Evolutionary conservation across 1,284 basidiomycete species (phyloP).

Genomic region (Sporisorium reilianum): DNA sequence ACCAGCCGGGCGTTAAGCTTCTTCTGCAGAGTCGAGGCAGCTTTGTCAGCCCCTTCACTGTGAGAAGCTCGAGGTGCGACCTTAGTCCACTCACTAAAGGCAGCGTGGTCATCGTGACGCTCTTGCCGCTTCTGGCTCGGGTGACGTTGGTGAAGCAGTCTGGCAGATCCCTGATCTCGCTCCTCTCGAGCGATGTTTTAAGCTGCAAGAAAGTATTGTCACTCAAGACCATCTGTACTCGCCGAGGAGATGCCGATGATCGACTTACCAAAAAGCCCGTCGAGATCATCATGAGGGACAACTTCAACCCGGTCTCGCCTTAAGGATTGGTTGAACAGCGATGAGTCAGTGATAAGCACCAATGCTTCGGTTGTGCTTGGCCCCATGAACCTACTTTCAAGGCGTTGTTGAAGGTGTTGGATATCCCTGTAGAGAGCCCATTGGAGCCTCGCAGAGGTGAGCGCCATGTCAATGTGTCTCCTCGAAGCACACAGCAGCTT

Average conservation of each 20-base stretch:
- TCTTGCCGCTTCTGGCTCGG: constrained; percentile 75
- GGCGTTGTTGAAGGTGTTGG: constrained; percentile 72
- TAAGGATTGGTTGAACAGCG: not conserved
- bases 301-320: constrained; percentile 74
- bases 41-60: not conserved
- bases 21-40: constrained; percentile 70
- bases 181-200: constrained; percentile 22
- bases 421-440: constrained; percentile 75
- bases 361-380: not conserved
- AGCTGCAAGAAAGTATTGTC: constrained; percentile 9
- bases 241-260: too few relatives aligned
- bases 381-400: constrained; percentile 22
- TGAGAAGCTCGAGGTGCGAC: not conserved
- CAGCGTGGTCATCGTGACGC: constrained; percentile 81
- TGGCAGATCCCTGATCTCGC: constrained; percentile 10
- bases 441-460: not conserved
- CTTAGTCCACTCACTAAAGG: constrained; percentile 70
- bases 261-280: constrained; percentile 76
- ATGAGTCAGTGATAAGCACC: not conserved
- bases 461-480: not conserved
- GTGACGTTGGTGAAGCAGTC: constrained; percentile 76
- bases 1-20: constrained; percentile 86
- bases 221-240: not conserved
- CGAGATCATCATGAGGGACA: constrained; percentile 79
- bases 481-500: not conserved